Evolutionary conservation across 129 eudicot genomes (phyloP).

Genomic region (Arctium lappa): DNA sequence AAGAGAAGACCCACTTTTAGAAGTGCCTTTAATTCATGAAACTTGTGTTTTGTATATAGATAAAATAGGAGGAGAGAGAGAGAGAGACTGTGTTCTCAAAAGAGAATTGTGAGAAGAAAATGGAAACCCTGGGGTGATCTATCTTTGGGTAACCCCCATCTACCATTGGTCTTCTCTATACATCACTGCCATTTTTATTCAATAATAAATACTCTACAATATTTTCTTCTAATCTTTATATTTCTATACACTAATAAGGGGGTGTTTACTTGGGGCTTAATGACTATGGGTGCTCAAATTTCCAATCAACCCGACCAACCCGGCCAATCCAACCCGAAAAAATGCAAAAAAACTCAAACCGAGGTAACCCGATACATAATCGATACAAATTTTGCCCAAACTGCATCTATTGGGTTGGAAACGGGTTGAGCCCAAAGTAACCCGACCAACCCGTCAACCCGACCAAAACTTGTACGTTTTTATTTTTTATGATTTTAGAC

Average conservation of each 20-base stretch:
- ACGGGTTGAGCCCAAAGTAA: no score
- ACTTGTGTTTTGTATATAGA: conserved; percentile 31
- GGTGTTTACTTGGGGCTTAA: no score
- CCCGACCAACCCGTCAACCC: no score
- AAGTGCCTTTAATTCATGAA: conserved; percentile 38
- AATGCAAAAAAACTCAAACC: no score
- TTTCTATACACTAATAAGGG: neutral
- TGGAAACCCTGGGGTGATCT: conserved; percentile 54
- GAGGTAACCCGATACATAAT: no score
- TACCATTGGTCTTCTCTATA: conserved; percentile 40
- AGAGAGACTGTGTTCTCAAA: conserved; percentile 27
- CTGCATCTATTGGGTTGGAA: no score
- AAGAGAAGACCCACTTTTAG: conserved; percentile 46
- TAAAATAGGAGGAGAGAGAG: conserved; percentile 26
- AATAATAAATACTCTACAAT: conserved; percentile 15
- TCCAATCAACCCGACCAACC: no score
- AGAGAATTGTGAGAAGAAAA: conserved; percentile 41
- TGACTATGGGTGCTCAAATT: no score
- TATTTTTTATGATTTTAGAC: no score
- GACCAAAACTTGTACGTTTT: no score
- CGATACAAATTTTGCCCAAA: no score
- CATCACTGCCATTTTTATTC: conserved; percentile 29
- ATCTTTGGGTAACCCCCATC: conserved; percentile 44
- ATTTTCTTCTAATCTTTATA: neutral
- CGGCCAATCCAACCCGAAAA: no score